Evolutionary conservation across 495 filamentous ascomycete genomes (phyloP), one percentile per base, ranked within the genome.

Genomic region (Trichoderma parareesei): DNA sequence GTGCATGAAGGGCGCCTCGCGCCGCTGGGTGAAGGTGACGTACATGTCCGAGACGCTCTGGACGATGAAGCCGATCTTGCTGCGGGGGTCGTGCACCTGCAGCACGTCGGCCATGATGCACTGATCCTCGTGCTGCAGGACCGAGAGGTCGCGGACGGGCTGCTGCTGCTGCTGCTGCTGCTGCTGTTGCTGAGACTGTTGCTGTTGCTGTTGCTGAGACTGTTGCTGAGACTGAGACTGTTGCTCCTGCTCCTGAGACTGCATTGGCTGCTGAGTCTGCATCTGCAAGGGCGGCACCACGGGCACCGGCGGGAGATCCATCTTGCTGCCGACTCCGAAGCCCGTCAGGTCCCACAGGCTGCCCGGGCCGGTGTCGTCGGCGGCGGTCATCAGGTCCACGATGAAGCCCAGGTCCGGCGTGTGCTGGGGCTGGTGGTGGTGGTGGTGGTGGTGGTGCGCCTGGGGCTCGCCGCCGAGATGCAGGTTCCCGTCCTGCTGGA

Each of bases 271-370:
- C 8, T 37, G 60, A 2, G 37, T 41, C 14, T 63, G 27, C 2
- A 27, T 57, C 27, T 57, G 53, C 18, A 46, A 14, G 5, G 48
- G n/a, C 60, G 63, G 60, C 27, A 66, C 48, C 27, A 37, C 18
- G 27, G 53, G 53, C 35, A 57, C 53, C 3, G 53, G 53, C 3
- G 57, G 38, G 38, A 61, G 66, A 13, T 62, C 60, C 18, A 61
- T 62, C 37, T 66, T 65, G 67, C 59, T 35, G 27, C 20, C 60
- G 63, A 27, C 59, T 57, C 62, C 64, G 18, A 68, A 44, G 18
- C 16, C 59, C 38, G 60, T 43, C 40, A 64, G 43, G 43, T 53
- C 13, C 57, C 53, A 65, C 64, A 65, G n/a, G 40, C 53, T 35
- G 27, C 62, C 57, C 38, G 62, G 41, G 49, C 38, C 65, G 33